Evolutionary conservation across 768 basidiomycete species (phyloP).

Genomic region (Amanita molliuscula): DNA sequence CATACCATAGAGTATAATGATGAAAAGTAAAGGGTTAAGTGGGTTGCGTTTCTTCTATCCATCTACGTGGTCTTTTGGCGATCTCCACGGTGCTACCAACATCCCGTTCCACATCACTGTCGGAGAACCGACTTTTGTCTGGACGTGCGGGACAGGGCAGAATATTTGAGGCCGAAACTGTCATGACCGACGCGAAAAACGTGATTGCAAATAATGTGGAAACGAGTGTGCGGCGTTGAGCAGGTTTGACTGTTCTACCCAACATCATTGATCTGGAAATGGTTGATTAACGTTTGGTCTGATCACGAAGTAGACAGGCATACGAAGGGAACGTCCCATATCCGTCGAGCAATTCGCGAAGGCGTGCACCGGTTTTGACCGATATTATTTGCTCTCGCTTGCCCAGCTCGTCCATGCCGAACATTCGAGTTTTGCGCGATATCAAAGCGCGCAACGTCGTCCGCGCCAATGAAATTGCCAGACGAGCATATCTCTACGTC

Average conservation of each 20-base stretch:
- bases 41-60: constrained; percentile 69
- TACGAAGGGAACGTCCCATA: constrained; percentile 17
- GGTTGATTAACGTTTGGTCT: not conserved
- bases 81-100: constrained; percentile 29
- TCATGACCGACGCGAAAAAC: constrained; percentile 67
- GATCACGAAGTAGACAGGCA: not conserved
- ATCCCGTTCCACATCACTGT: constrained; percentile 27
- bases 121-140: constrained; percentile 47
- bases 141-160: constrained; percentile 73
- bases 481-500: constrained; percentile 87
- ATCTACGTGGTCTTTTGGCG: constrained; percentile 54
- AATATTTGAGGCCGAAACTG: constrained; percentile 71
- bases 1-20: not conserved
- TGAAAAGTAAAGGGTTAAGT: not conserved
- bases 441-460: constrained; percentile 70
- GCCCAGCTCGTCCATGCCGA: constrained; percentile 15
- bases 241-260: constrained; percentile 49
- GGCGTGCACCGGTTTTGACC: constrained; percentile 21
- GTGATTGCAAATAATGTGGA: constrained; percentile 76
- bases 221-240: constrained; percentile 61
- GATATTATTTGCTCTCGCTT: constrained; percentile 23
- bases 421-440: constrained; percentile 56
- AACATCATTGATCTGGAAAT: constrained; percentile 38
- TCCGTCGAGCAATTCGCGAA: constrained; percentile 6
- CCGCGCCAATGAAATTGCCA: constrained; percentile 64